phyloP scores from a whole-genome alignment of 2,329 filamentous ascomycete genomes.

The Aspergillus tamarii region DNA sequence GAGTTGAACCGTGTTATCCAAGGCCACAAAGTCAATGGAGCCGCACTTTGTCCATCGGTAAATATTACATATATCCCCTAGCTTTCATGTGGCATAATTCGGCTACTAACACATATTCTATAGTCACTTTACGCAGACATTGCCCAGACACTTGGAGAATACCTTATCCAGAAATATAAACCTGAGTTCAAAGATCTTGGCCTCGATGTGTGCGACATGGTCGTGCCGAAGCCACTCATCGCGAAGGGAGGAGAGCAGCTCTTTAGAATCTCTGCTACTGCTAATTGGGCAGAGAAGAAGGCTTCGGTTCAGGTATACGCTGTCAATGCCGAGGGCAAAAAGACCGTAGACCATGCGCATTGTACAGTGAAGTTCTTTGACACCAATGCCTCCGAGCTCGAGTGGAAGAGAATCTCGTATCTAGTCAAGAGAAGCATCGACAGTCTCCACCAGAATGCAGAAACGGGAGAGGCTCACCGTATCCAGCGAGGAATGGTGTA shows the following conservation, averaged over 20 bases:
- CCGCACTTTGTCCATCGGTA: constrained; percentile 60
- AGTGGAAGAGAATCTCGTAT: constrained; percentile 65
- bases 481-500: constrained; percentile 76
- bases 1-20: constrained; percentile 56
- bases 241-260: constrained; percentile 8
- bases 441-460: constrained; percentile 62
- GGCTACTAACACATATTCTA: constrained; percentile 3
- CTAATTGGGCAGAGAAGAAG: constrained; percentile 3
- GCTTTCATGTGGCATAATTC: background rate
- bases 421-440: constrained; percentile 68
- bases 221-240: constrained; percentile 70
- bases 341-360: constrained; percentile 10
- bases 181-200: constrained; percentile 53
- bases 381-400: background rate
- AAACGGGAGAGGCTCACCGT: constrained; percentile 69
- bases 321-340: constrained; percentile 6
- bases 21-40: constrained; percentile 70
- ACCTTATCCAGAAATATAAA: constrained; percentile 61
- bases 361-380: constrained; percentile 3
- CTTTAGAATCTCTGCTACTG: constrained; percentile 12
- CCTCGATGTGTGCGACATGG: constrained; percentile 68
- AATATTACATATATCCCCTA: background rate
- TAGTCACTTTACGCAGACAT: constrained; percentile 67
- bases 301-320: constrained; percentile 12
- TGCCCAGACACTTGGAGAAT: constrained; percentile 67